phyloP scores from a whole-genome alignment of 352 stramenopile species.

The Phytophthora boehmeriae region DNA sequence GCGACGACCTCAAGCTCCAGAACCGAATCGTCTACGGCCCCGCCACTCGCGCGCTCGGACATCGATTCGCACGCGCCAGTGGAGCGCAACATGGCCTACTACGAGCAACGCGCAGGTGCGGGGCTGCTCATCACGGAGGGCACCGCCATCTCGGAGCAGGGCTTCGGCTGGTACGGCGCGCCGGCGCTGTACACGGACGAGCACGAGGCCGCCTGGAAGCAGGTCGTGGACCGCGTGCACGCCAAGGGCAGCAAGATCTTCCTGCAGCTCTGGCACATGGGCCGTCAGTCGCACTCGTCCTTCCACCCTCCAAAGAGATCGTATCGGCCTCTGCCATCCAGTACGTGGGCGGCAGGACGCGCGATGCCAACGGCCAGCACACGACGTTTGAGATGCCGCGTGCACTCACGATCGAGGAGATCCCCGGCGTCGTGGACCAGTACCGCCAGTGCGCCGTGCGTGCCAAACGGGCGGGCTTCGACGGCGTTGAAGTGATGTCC shows the following conservation, averaged over 20 bases:
- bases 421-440: constrained; percentile 54
- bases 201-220: constrained; percentile 40
- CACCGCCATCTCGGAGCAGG: constrained; percentile 25
- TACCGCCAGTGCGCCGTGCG: constrained; percentile 56
- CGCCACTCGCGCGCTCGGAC: constrained; percentile 22
- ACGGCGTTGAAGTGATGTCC: constrained; percentile 89
- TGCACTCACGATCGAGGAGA: constrained; percentile 21
- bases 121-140: constrained; percentile 46
- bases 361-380: constrained; percentile 20
- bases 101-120: constrained; percentile 26
- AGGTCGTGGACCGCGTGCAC: constrained; percentile 58
- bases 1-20: constrained; percentile 25
- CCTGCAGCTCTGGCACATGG: constrained; percentile 78
- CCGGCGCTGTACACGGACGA: constrained; percentile 42
- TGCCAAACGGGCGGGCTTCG: constrained; percentile 78
- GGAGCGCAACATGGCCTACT: constrained; percentile 30
- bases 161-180: constrained; percentile 20
- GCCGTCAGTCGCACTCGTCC: constrained; percentile 51
- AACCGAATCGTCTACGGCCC: constrained; percentile 42
- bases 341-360: constrained; percentile 21
- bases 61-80: constrained; percentile 8
- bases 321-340: constrained; percentile 20
- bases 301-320: constrained; percentile 17
- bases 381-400: constrained; percentile 5
- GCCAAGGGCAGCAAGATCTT: constrained; percentile 61